Conservation (phyloP, 257 asterid genomes). For the Anisodus tanguticus region DNA sequence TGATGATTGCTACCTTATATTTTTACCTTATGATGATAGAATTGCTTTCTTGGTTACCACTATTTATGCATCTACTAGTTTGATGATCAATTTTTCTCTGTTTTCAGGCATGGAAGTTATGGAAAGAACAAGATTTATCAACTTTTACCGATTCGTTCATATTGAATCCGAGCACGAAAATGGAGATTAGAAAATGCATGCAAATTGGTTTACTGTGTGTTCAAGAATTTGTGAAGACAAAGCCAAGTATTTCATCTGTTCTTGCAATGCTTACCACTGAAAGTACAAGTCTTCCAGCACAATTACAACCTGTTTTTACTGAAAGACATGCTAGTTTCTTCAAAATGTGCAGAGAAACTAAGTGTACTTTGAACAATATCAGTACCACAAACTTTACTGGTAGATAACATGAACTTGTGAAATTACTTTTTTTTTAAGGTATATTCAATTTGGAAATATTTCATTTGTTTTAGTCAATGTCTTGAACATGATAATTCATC, state of each 20-base stretch:
- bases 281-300: conserved; percentile 39
- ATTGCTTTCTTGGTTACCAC: background rate
- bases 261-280: conserved; percentile 54
- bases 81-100: background rate
- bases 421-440: background rate
- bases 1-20: background rate
- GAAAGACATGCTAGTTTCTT: conserved; percentile 32
- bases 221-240: conserved; percentile 52
- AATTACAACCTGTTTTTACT: conserved; percentile 50
- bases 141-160: conserved; percentile 52
- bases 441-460: too few species aligned
- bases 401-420: background rate
- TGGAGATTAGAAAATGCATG: conserved; percentile 46
- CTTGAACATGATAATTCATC: background rate
- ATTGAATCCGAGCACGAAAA: conserved; percentile 37
- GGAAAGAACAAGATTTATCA: conserved; percentile 47
- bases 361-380: background rate
- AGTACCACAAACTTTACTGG: background rate
- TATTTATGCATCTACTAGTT: background rate
- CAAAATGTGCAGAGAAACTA: background rate
- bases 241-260: conserved; percentile 53
- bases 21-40: background rate
- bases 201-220: conserved; percentile 62
- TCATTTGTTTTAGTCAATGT: too few species aligned
- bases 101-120: conserved; percentile 62